Percentiles rank a stretch among this genome's conserved stretches.
These are phyloP conservation scores for Suhomyces faveliae DNA, from an alignment of 805 yeast genomes.

Conservation along the genomic window DNA sequence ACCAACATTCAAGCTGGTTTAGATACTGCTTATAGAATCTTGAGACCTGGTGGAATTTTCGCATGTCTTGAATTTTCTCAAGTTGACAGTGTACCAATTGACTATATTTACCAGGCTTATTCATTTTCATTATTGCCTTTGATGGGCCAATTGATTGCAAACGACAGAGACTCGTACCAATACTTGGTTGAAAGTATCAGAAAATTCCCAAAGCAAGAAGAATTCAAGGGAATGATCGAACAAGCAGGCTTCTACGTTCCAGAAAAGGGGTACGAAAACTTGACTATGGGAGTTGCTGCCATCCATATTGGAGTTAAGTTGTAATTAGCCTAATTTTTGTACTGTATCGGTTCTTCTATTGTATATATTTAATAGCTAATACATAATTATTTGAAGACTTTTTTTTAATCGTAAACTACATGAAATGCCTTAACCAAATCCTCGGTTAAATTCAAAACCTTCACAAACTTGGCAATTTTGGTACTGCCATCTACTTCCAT, in stretches of 20 bases:
- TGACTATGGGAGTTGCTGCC: slow-evolving; percentile 93
- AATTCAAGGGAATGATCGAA: slow-evolving; percentile 86
- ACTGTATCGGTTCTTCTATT: background rate
- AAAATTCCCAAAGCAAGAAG: slow-evolving; percentile 88
- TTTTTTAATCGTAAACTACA: slow-evolving; percentile 8
- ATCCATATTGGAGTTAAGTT: slow-evolving; percentile 93
- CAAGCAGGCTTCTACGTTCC: slow-evolving; percentile 89
- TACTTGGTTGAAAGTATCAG: slow-evolving; percentile 93
- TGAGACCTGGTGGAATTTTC: slow-evolving; percentile 96
- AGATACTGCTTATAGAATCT: slow-evolving; percentile 90
- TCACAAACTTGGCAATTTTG: slow-evolving; percentile 17
- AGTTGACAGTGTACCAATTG: slow-evolving; percentile 76
- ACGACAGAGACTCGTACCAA: slow-evolving; percentile 94
- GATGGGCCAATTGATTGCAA: slow-evolving; percentile 93
- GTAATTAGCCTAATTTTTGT: slow-evolving; percentile 24
- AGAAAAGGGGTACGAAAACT: slow-evolving; percentile 88
- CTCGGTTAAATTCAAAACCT: slow-evolving; percentile 32
- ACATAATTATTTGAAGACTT: background rate
- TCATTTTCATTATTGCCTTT: slow-evolving; percentile 85
- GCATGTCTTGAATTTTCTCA: slow-evolving; percentile 95
- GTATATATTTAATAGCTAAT: background rate
- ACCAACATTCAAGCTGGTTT: slow-evolving; percentile 93
- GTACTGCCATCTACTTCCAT: slow-evolving; percentile 20
- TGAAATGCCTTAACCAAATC: slow-evolving; percentile 25
- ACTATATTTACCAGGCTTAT: slow-evolving; percentile 79